Evolutionary conservation across 2,329 filamentous ascomycete species (phyloP).

Genomic region (Ambrosiella xylebori): DNA sequence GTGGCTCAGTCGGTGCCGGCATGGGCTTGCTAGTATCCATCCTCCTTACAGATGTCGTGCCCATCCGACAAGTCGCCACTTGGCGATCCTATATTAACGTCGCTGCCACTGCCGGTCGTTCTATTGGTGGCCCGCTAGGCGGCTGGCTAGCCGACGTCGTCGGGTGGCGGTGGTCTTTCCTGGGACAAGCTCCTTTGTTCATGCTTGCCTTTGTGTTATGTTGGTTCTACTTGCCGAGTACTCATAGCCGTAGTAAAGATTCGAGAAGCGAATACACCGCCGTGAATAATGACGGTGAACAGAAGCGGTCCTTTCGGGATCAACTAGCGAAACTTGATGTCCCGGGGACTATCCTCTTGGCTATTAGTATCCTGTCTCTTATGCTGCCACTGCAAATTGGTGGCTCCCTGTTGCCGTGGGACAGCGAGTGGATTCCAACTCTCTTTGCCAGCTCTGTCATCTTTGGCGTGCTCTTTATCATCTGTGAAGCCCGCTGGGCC

Average conservation of each 20-base stretch:
- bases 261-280: neutral
- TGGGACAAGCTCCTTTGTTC: slow-evolving; percentile 44
- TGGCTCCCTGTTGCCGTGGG: slow-evolving; percentile 38
- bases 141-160: slow-evolving; percentile 46
- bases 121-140: slow-evolving; percentile 36
- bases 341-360: slow-evolving; percentile 36
- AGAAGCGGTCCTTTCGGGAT: neutral
- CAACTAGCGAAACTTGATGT: slow-evolving; percentile 29
- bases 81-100: slow-evolving; percentile 39
- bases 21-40: slow-evolving; percentile 34
- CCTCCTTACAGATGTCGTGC: slow-evolving; percentile 35
- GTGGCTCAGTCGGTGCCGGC: slow-evolving; percentile 33
- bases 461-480: slow-evolving; percentile 28
- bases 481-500: slow-evolving; percentile 29
- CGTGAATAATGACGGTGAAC: neutral
- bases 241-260: neutral
- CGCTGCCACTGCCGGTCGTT: slow-evolving; percentile 32
- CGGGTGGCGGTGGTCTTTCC: slow-evolving; percentile 52
- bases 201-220: slow-evolving; percentile 36
- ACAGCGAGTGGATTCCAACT: slow-evolving; percentile 28
- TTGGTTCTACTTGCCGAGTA: slow-evolving; percentile 30
- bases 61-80: slow-evolving; percentile 32
- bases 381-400: slow-evolving; percentile 37
- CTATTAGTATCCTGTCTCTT: slow-evolving; percentile 40
- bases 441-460: slow-evolving; percentile 25